Conservation (phyloP, 768 basidiomycete genomes). For the Daedaleopsis nitida region DNA sequence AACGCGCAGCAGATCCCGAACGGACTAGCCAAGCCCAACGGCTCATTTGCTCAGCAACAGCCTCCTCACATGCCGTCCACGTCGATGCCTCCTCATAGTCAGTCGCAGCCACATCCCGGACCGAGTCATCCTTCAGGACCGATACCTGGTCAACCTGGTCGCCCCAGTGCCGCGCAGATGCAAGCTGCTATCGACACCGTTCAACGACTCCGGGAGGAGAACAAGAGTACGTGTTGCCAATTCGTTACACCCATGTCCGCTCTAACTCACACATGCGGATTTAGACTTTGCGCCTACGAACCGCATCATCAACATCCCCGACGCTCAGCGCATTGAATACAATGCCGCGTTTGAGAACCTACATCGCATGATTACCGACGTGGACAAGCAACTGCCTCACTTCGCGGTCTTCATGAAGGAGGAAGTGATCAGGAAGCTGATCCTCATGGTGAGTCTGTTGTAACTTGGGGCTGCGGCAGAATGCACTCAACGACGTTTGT, state of each 20-base stretch:
- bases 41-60: neutral
- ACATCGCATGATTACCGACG: constrained; percentile 44
- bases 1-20: neutral
- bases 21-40: neutral
- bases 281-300: constrained; percentile 12
- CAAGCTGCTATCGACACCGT: constrained; percentile 13
- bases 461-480: neutral
- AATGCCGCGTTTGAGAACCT: constrained; percentile 51
- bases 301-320: constrained; percentile 43
- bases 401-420: constrained; percentile 51
- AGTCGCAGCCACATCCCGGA: constrained; percentile 9
- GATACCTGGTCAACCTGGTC: neutral
- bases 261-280: neutral
- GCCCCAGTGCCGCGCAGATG: constrained; percentile 11
- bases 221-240: constrained; percentile 3
- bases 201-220: constrained; percentile 1
- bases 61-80: neutral
- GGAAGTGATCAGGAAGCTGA: constrained; percentile 48
- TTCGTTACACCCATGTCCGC: too few relatives aligned
- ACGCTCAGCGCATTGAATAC: constrained; percentile 58
- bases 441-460: constrained; percentile 52
- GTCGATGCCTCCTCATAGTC: constrained; percentile 5
- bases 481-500: neutral
- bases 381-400: constrained; percentile 54
- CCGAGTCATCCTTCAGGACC: neutral